Evolutionary conservation across 306 rosid genomes (phyloP).

Genomic region (Prosopis cineraria): DNA sequence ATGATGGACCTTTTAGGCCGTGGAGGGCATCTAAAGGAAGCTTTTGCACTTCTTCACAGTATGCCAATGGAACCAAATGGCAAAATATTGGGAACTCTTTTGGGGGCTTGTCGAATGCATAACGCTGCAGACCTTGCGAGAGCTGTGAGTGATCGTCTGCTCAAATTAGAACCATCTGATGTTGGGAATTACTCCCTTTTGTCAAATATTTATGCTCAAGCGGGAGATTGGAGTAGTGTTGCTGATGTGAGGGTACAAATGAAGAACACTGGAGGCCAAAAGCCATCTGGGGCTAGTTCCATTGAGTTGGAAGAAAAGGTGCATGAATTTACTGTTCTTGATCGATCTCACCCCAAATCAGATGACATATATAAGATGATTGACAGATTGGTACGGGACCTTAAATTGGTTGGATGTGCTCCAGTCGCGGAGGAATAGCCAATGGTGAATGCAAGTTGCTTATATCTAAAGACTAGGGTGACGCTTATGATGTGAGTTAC

Average conservation of each 20-base stretch:
- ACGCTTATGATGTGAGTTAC: constrained; percentile 5
- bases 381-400: constrained; percentile 58
- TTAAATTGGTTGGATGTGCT: constrained; percentile 56
- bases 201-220: constrained; percentile 86
- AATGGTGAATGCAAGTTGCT: constrained; percentile 21
- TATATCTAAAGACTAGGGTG: constrained; percentile 4
- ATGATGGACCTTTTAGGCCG: constrained; percentile 88
- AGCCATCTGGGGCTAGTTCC: constrained; percentile 83
- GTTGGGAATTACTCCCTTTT: constrained; percentile 68
- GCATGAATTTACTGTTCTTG: constrained; percentile 75
- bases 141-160: constrained; percentile 55
- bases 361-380: constrained; percentile 71
- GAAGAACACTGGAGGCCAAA: constrained; percentile 65
- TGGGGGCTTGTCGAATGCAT: constrained; percentile 88
- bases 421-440: constrained; percentile 33
- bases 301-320: constrained; percentile 70
- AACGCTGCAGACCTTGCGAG: constrained; percentile 63
- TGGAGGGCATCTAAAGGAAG: constrained; percentile 77
- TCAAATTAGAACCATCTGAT: constrained; percentile 59
- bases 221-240: constrained; percentile 74
- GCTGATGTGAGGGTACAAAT: constrained; percentile 61
- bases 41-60: constrained; percentile 59
- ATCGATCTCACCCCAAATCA: constrained; percentile 75
- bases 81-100: constrained; percentile 69
- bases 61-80: constrained; percentile 86